phyloP scores from a whole-genome alignment of 2,329 filamentous ascomycete species.

The Sporothrix euskadiensis region DNA sequence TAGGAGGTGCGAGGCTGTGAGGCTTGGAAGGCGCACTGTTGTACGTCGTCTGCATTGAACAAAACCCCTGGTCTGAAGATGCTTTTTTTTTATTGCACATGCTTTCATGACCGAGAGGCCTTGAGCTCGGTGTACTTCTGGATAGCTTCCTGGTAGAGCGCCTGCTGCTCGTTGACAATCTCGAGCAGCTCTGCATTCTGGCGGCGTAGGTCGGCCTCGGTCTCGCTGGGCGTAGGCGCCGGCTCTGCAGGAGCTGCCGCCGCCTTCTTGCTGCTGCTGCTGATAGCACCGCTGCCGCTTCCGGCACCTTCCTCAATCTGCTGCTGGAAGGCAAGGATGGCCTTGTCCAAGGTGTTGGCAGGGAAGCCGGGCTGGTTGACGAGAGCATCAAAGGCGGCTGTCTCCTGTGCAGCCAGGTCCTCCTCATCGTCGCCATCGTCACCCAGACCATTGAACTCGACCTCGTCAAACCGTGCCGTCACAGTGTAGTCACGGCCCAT shows the following conservation, averaged over 20 bases:
- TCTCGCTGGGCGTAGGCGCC: constrained; percentile 32
- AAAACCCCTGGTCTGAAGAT: not conserved
- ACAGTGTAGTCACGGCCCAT: constrained; percentile 65
- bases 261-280: constrained; percentile 3
- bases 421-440: not conserved
- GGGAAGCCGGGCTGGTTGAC: constrained; percentile 52
- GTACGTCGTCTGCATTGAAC: not conserved
- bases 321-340: constrained; percentile 50
- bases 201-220: constrained; percentile 41
- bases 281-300: constrained; percentile 10
- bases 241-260: not conserved
- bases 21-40: not conserved
- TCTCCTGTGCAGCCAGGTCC: constrained; percentile 33
- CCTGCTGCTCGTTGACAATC: constrained; percentile 44
- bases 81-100: not conserved
- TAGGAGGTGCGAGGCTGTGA: not conserved
- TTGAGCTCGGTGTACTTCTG: constrained; percentile 38
- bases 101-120: constrained; percentile 22
- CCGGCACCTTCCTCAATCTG: constrained; percentile 22
- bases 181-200: constrained; percentile 45
- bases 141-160: constrained; percentile 41
- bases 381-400: constrained; percentile 46
- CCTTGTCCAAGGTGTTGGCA: constrained; percentile 50
- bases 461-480: constrained; percentile 60
- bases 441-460: not conserved